Conservation (phyloP, 1,139 yeast genomes). For the Zygotorulaspora mrakii region DNA sequence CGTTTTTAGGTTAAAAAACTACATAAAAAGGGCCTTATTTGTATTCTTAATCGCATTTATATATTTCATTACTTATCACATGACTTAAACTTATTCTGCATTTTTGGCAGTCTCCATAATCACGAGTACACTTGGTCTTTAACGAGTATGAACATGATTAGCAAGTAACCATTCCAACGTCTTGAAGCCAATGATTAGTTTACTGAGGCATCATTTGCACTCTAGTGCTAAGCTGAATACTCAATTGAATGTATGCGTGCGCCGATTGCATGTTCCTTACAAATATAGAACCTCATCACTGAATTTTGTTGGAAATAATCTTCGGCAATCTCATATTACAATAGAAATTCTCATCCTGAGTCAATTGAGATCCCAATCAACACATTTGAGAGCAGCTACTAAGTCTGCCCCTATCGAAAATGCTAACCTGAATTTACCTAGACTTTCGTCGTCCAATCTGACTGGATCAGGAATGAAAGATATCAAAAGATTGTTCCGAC, state of each 20-base stretch:
- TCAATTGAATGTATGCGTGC: constrained; percentile 3
- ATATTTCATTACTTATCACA: too few species aligned
- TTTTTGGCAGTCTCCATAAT: too few species aligned
- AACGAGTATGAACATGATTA: too few species aligned
- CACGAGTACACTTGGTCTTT: too few species aligned
- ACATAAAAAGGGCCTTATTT: neutral
- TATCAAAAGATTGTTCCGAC: constrained; percentile 47
- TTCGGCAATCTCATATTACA: neutral
- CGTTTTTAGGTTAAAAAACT: constrained; percentile 2
- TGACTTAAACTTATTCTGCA: too few species aligned
- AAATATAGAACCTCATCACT: neutral
- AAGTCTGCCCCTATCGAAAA: constrained; percentile 5
- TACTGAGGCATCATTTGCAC: neutral
- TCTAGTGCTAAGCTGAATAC: neutral
- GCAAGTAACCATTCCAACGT: too few species aligned
- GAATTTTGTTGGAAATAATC: neutral
- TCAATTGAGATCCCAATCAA: constrained; percentile 7
- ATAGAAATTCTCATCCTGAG: neutral
- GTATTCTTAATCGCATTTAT: neutral
- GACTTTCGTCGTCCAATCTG: constrained; percentile 34
- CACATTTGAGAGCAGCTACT: neutral
- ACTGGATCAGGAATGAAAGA: constrained; percentile 37
- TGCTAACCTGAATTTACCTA: constrained; percentile 11
- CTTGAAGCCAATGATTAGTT: neutral
- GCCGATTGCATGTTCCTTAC: neutral